Evolutionary conservation across 306 rosid genomes (phyloP), one percentile per base, ranked within the genome.

Genomic region (Luffa aegyptiaca): DNA sequence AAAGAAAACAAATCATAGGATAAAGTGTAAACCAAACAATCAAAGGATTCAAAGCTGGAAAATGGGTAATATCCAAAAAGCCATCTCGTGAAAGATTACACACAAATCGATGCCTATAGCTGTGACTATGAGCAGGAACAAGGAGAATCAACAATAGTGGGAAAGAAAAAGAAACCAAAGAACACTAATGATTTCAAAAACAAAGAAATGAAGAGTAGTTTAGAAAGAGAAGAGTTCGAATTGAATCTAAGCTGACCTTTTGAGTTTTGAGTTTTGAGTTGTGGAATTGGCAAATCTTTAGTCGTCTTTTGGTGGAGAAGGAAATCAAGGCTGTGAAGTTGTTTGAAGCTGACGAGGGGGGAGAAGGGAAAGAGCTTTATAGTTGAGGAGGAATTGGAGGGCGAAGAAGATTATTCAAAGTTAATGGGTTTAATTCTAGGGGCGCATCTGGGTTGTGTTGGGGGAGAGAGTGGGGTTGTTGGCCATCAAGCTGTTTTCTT

Each of bases 381-480:
- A 59, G 55, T 58, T 6, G 59, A 5, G 10, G 20, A 8, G 48
- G 17, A 10, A 1, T 13, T 51, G 26, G 5, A 51, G 16, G 62
- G 36, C 8, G 61, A 74, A 53, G 48, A 48, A 12, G 33, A 61
- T 31, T 53, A 69, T 88, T 87, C 90, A 88, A 83, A 84, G 78
- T 31, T 70, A 12, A 55, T 52, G 17, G 9, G 17, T 42, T 69
- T 42, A 80, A 86, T 80, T n/a, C 90, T 72, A 26, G 82, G 90
- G 90, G 90, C 92, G 90, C 92, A 88, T 57, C 71, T 83, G 90
- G 90, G 71, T 75, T 75, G 20, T 78, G 8, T 37, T 6, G 58
- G 83, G 65, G 33, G 68, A 6, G 57, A 36, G 69, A 71, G 71
- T 76, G 80, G 79, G 77, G 85, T 82, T 52, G 88, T 85, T 82